Evolutionary conservation across 768 basidiomycete genomes (phyloP), one percentile per base, ranked within the genome.

Genomic region (Fomitopsis serialis): DNA sequence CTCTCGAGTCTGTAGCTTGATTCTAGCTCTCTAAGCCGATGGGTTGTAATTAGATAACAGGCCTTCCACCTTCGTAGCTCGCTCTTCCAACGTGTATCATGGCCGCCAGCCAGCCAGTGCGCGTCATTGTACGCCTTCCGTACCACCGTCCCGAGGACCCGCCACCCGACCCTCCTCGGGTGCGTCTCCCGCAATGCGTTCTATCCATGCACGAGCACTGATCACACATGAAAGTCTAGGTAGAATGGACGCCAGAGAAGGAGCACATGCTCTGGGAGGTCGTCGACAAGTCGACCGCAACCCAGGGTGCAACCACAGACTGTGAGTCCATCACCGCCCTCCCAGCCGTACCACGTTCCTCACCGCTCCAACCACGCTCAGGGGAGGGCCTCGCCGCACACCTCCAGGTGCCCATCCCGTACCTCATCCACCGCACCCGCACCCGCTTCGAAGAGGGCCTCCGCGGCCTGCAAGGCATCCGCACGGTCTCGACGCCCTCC

Each of bases 261-360:
- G 91, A 92, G 43, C 85, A 85, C 56, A 80, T 89, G 6, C 73
- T 93, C 8, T 93, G 91, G 91, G 89, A 90, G 67, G 87, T 89
- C 42, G 91, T 93, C 57, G 85, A 89, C 50, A 78, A 81, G 60
- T 89, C 88, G 32, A 78, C 89, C 51, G 78, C 83, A 5, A 80
- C 78, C 25, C 87, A 90, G 56, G 84, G 82, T 50, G 79, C 81
- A 17, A 87, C 81, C 37, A 82, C 88, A 35, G 90, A 93, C 68
- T 93, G 91, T 91, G 63, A 71, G 86, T 8, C 24, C 25, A 21
- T 32, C 29, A 5, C 27, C 42, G 3, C 15, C 13, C 10, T 24
- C 24, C 27, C 50, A 27, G 44, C 44, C 36, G 42, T 52, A 24
- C 34, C 44, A 24, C 45, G 29, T 51, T 35, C 34, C 15, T 19